Evolutionary conservation across 2,329 filamentous ascomycete genomes (phyloP).

Genomic region (Cylindrodendrum hubeiense): DNA sequence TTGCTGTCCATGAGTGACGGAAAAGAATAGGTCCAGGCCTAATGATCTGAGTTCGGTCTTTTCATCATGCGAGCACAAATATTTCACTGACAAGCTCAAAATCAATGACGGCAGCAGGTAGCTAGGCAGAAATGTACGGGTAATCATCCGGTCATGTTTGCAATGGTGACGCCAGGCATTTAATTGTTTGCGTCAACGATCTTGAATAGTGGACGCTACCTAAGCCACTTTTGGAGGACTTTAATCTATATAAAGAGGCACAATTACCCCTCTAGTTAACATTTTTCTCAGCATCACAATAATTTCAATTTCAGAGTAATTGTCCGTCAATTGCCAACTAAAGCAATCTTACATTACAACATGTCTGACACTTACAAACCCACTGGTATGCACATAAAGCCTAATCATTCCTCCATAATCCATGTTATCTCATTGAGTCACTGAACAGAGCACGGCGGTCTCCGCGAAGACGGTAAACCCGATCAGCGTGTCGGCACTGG

Average conservation of each 20-base stretch:
- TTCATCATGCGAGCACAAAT: background rate
- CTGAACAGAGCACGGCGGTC: conserved; percentile 34
- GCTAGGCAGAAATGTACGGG: background rate
- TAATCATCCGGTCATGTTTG: background rate
- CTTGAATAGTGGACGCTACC: background rate
- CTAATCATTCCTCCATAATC: background rate
- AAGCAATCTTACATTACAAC: background rate
- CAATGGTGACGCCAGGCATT: background rate
- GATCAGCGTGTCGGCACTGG: conserved; percentile 38
- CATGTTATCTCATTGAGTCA: background rate
- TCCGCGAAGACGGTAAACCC: conserved; percentile 39
- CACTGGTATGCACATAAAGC: background rate
- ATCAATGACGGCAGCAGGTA: background rate
- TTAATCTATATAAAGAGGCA: background rate
- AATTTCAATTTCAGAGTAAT: background rate
- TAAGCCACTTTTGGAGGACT: background rate
- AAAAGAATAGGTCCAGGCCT: background rate
- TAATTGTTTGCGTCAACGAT: background rate
- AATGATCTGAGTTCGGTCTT: background rate
- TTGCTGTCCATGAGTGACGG: background rate
- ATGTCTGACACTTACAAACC: background rate
- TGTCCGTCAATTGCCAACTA: background rate
- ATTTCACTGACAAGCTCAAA: background rate
- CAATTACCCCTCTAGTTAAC: background rate
- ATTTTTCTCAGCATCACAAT: background rate